Conservation (phyloP, 805 yeast species). For the Phaffomyces thermotolerans region DNA sequence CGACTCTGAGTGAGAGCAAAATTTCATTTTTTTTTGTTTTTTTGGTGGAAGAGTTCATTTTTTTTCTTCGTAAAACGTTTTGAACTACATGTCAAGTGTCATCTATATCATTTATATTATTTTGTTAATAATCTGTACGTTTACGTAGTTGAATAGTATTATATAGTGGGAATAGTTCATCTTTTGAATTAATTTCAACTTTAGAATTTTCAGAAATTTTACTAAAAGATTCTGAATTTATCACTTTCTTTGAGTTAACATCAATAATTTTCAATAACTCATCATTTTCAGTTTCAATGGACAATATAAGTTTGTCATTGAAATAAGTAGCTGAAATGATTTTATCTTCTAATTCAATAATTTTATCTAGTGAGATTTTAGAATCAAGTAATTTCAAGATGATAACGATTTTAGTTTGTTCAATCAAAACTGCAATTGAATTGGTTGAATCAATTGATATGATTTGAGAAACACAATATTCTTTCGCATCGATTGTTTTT, state of each 20-base stretch:
- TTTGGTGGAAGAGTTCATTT: not conserved
- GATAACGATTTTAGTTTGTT: constrained; percentile 40
- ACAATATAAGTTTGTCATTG: constrained; percentile 27
- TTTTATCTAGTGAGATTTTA: constrained; percentile 22
- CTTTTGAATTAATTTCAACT: constrained; percentile 18
- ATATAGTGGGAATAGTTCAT: constrained; percentile 39
- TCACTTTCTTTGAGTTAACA: constrained; percentile 25
- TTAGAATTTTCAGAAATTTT: constrained; percentile 12
- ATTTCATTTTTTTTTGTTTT: constrained; percentile 13
- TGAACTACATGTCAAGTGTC: not conserved
- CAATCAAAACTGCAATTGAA: constrained; percentile 39
- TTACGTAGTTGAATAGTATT: constrained; percentile 48
- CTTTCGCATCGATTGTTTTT: constrained; percentile 39
- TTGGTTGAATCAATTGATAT: constrained; percentile 27
- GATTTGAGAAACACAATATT: constrained; percentile 45
- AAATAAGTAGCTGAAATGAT: constrained; percentile 27
- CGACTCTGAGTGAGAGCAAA: constrained; percentile 69
- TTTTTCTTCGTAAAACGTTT: too few species aligned
- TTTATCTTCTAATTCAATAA: constrained; percentile 24
- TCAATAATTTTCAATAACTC: constrained; percentile 11
- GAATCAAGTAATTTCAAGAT: constrained; percentile 22
- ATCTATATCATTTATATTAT: not conserved
- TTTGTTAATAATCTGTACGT: constrained; percentile 51
- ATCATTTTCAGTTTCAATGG: constrained; percentile 28
- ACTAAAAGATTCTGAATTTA: constrained; percentile 28